A percentile compares a stretch with the other conserved stretches of the same genome.
Evolutionary conservation across 164 flowering plant species (phyloP).

Genomic region (Liquidambar formosana): DNA sequence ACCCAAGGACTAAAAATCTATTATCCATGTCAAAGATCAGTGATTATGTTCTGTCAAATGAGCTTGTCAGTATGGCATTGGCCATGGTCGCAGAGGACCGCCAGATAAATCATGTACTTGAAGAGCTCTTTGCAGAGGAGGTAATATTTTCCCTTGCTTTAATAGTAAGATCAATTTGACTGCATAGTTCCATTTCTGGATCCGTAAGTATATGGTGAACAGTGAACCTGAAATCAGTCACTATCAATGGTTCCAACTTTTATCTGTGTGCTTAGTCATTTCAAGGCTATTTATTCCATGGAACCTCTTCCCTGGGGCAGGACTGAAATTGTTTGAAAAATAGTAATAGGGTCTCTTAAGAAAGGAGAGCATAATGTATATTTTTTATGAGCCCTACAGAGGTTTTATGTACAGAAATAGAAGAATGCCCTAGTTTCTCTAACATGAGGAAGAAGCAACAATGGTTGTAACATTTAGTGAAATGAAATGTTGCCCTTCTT

Average conservation of each 20-base stretch:
- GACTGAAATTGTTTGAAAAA: neutral
- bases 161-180: neutral
- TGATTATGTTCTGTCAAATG: constrained; percentile 85
- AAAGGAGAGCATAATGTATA: no score
- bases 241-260: no score
- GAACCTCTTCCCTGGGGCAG: neutral
- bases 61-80: constrained; percentile 88
- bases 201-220: no score
- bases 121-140: constrained; percentile 90
- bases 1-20: constrained; percentile 81
- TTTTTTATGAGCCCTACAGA: no score
- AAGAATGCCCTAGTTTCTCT: no score
- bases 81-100: constrained; percentile 94
- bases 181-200: neutral
- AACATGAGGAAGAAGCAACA: no score
- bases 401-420: no score
- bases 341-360: no score
- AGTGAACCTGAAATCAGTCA: no score
- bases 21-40: constrained; percentile 85
- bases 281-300: neutral
- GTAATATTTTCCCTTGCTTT: constrained; percentile 23
- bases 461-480: no score
- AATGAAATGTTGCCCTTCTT: no score
- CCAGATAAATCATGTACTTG: constrained; percentile 75
- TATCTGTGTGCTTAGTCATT: neutral